Evolutionary conservation across 257 asterid genomes (phyloP).

Genomic region (Thymus mandschuricus): DNA sequence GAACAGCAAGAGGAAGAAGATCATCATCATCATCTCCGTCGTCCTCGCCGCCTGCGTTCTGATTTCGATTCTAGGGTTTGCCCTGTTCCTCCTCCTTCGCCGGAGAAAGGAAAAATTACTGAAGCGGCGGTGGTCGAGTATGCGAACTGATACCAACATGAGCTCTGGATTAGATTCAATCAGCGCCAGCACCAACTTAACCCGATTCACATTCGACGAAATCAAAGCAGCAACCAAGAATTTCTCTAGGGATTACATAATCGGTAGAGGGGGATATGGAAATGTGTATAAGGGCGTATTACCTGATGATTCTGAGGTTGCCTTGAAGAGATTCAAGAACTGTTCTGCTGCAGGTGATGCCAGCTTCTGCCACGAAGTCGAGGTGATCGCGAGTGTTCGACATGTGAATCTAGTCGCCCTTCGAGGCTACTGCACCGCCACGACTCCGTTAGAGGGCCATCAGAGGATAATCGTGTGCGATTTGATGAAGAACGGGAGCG

Average conservation of each 20-base stretch:
- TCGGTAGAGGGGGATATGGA: constrained; percentile 93
- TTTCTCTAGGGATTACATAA: constrained; percentile 54
- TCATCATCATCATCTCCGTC: constrained; percentile 42
- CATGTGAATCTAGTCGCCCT: constrained; percentile 80
- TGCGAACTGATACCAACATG: constrained; percentile 26
- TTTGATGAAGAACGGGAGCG: constrained; percentile 82
- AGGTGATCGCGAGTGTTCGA: constrained; percentile 83
- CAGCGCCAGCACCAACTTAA: constrained; percentile 63
- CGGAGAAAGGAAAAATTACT: constrained; percentile 30
- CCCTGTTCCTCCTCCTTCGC: constrained; percentile 43
- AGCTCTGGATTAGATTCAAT: constrained; percentile 63
- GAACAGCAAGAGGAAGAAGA: constrained; percentile 32
- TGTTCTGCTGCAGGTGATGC: constrained; percentile 78
- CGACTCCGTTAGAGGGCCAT: constrained; percentile 74
- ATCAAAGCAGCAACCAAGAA: constrained; percentile 61
- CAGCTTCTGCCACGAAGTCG: constrained; percentile 73
- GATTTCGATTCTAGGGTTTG: constrained; percentile 35
- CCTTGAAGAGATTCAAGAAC: constrained; percentile 88
- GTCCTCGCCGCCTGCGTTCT: constrained; percentile 34
- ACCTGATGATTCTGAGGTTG: constrained; percentile 77
- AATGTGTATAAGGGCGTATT: constrained; percentile 78
- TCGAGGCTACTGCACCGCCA: constrained; percentile 85
- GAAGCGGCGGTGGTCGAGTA: constrained; percentile 30
- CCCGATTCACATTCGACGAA: constrained; percentile 66
- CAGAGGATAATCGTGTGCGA: constrained; percentile 91